Percentiles rank a stretch among this genome's conserved stretches.
These are phyloP conservation scores for Populus nigra DNA, from an alignment of 345 rosid species.

Conservation along the genomic window DNA sequence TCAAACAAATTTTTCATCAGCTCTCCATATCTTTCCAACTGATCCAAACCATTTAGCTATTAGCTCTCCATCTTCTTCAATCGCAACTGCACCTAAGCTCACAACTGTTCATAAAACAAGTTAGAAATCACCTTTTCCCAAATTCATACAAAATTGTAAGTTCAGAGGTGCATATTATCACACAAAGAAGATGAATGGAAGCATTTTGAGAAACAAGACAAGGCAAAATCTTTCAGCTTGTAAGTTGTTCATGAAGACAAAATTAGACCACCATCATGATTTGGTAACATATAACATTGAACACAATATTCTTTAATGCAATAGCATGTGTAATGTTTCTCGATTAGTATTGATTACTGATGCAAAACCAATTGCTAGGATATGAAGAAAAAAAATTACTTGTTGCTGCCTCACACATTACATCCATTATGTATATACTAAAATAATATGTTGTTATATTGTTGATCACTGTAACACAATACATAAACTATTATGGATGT, in stretches of 20 bases:
- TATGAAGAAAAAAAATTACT: slow-evolving; percentile 32
- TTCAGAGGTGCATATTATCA: neutral
- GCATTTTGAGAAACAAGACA: neutral
- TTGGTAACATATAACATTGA: neutral
- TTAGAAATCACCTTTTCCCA: slow-evolving; percentile 12
- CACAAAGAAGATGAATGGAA: neutral
- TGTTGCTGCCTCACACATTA: slow-evolving; percentile 62
- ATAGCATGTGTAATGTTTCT: neutral
- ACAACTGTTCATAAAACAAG: slow-evolving; percentile 40
- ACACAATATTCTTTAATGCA: neutral
- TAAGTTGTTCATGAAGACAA: neutral
- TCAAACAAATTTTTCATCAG: slow-evolving; percentile 81
- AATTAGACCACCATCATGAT: neutral
- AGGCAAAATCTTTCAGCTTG: neutral
- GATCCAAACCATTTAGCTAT: slow-evolving; percentile 71
- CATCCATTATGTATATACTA: no score
- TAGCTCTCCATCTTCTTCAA: slow-evolving; percentile 68
- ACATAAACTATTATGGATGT: no score
- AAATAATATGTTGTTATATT: no score
- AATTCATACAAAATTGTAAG: neutral
- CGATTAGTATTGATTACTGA: neutral
- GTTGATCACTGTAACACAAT: no score
- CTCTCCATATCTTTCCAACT: slow-evolving; percentile 80
- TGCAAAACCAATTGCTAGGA: neutral
- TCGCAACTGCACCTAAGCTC: slow-evolving; percentile 78